phyloP scores from a whole-genome alignment of 106 monocot genomes.

The Dendrobium nobile region DNA sequence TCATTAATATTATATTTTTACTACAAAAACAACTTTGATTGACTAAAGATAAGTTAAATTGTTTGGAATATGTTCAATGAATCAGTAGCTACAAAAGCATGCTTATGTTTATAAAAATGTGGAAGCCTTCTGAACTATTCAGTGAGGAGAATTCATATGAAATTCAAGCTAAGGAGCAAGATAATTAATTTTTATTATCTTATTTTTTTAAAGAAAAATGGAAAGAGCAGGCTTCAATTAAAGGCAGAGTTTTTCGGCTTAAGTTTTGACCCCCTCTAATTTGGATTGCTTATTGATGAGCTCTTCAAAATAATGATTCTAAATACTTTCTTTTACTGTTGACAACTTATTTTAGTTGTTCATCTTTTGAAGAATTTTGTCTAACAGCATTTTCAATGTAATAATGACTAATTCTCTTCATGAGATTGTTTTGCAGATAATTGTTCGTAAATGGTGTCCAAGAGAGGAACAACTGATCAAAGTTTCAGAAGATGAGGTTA shows the following conservation, averaged over 20 bases:
- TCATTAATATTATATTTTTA: too few species aligned
- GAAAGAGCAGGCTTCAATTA: background rate
- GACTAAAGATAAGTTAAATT: too few species aligned
- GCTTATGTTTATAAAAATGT: too few species aligned
- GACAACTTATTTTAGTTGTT: background rate
- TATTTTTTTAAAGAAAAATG: background rate
- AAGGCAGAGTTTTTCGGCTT: background rate
- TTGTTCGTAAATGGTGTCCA: conserved; percentile 73
- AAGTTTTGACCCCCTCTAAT: background rate
- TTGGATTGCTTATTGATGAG: background rate
- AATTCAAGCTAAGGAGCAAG: too few species aligned
- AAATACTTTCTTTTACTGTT: background rate
- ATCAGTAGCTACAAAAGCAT: too few species aligned
- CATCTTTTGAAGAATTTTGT: background rate
- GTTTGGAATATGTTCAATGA: too few species aligned
- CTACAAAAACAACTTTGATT: too few species aligned
- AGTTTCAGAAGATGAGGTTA: conserved; percentile 84
- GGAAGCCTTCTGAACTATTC: too few species aligned
- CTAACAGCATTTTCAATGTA: background rate
- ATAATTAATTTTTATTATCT: background rate
- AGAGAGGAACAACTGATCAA: conserved; percentile 65
- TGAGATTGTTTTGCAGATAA: conserved; percentile 27
- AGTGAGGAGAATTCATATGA: too few species aligned
- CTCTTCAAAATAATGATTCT: background rate
- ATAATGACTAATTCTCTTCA: background rate